Percentiles rank a stretch among this genome's conserved stretches.
Conservation (phyloP, 345 rosid genomes). For the Combretum micranthum region DNA sequence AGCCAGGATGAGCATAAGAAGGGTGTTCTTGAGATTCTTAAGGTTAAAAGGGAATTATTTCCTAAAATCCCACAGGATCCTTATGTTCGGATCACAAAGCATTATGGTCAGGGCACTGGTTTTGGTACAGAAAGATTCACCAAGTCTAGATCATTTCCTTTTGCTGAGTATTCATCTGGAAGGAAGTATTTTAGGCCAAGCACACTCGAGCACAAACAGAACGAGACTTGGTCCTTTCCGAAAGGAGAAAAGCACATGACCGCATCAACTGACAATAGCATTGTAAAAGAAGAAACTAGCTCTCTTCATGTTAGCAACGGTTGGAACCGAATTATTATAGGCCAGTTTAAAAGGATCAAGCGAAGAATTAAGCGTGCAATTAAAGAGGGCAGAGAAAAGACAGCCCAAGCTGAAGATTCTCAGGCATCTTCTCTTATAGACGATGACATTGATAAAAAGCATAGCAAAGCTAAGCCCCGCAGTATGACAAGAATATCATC, state of each 20-base stretch:
- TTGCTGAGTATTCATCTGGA: conserved; percentile 22
- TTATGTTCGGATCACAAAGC: conserved; percentile 17
- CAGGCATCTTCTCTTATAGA: conserved; percentile 7
- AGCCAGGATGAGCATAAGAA: conserved; percentile 42
- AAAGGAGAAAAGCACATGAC: conserved; percentile 19
- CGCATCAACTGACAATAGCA: neutral
- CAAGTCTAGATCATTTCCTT: conserved; percentile 85
- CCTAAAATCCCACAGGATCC: conserved; percentile 42
- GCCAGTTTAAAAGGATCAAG: conserved; percentile 47
- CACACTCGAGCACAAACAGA: conserved; percentile 64
- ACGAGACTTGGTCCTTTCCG: conserved; percentile 56
- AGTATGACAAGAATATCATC: conserved; percentile 35
- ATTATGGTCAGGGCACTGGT: conserved; percentile 26
- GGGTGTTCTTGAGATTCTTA: conserved; percentile 53
- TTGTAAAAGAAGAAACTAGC: conserved; percentile 17
- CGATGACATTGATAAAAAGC: conserved; percentile 16
- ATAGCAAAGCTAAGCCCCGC: conserved; percentile 1
- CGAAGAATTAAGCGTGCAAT: conserved; percentile 47
- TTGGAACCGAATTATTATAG: conserved; percentile 38
- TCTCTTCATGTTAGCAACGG: conserved; percentile 17
- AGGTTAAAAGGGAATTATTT: conserved; percentile 46
- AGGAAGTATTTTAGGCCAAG: conserved; percentile 26
- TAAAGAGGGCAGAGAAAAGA: conserved; percentile 34
- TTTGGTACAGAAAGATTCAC: conserved; percentile 23
- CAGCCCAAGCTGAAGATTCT: neutral